These are phyloP conservation scores for Barbarea vulgaris DNA, from an alignment of 345 rosid species.

Conservation along the genomic window DNA sequence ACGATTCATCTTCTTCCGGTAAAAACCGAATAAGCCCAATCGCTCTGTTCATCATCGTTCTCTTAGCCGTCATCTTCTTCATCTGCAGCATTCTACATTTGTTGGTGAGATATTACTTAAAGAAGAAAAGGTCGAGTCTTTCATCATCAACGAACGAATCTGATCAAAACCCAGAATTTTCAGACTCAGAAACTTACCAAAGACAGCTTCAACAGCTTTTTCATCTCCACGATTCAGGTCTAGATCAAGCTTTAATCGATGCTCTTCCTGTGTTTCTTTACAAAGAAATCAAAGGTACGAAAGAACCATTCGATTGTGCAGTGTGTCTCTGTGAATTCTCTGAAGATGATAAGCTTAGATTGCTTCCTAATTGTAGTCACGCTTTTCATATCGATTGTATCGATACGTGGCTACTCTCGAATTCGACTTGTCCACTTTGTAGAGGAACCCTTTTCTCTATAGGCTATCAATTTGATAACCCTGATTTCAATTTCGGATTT, in stretches of 20 bases:
- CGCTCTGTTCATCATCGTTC: slow-evolving; percentile 60
- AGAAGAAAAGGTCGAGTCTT: slow-evolving; percentile 54
- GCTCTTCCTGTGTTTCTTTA: slow-evolving; percentile 82
- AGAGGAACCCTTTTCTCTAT: slow-evolving; percentile 68
- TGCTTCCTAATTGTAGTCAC: slow-evolving; percentile 85
- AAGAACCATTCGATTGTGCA: slow-evolving; percentile 90
- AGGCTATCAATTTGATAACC: slow-evolving; percentile 56
- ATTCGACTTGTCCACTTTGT: slow-evolving; percentile 93
- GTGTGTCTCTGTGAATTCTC: slow-evolving; percentile 86
- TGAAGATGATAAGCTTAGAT: slow-evolving; percentile 66
- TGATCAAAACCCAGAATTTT: slow-evolving; percentile 53
- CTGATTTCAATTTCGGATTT: slow-evolving; percentile 56
- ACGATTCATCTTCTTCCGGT: slow-evolving; percentile 43
- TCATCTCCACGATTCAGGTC: slow-evolving; percentile 89
- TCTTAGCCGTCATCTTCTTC: slow-evolving; percentile 67
- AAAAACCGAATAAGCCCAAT: slow-evolving; percentile 62
- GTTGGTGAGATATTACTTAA: slow-evolving; percentile 52
- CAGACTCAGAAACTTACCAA: slow-evolving; percentile 69
- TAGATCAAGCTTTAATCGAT: slow-evolving; percentile 86
- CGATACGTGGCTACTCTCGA: slow-evolving; percentile 89
- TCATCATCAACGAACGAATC: slow-evolving; percentile 58
- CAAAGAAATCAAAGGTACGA: slow-evolving; percentile 65
- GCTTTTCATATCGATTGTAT: slow-evolving; percentile 92
- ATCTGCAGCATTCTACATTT: slow-evolving; percentile 73
- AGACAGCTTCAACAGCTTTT: slow-evolving; percentile 90